phyloP scores from a whole-genome alignment of 192 early-diverging fungal species.

The Gamsiella multidivaricata region DNA sequence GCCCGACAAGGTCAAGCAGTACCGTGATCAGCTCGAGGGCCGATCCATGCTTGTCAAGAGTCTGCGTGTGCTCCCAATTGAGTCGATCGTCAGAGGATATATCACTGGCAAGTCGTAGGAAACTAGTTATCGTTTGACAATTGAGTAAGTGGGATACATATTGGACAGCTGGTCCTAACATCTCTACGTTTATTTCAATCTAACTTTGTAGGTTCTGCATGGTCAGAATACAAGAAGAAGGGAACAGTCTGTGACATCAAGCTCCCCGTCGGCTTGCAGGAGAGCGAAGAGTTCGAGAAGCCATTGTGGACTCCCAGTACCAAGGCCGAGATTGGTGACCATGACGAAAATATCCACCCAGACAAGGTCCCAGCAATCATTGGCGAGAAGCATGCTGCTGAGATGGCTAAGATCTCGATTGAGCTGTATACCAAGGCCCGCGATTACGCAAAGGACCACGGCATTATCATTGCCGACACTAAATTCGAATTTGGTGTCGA shows the following conservation, averaged over 20 bases:
- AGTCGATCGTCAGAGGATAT: slow-evolving; percentile 98
- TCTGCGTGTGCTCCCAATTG: slow-evolving; percentile 91
- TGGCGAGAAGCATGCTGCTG: slow-evolving; percentile 79
- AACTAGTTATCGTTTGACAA: too few species aligned
- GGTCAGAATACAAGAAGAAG: slow-evolving; percentile 93
- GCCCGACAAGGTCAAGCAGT: slow-evolving; percentile 88
- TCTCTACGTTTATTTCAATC: background rate
- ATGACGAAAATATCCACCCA: slow-evolving; percentile 99
- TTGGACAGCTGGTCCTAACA: background rate
- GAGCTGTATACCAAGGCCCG: slow-evolving; percentile 89
- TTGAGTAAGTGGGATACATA: too few species aligned
- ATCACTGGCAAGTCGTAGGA: slow-evolving; percentile 74
- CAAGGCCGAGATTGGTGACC: slow-evolving; percentile 98
- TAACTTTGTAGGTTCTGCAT: slow-evolving; percentile 79
- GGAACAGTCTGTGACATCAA: slow-evolving; percentile 94
- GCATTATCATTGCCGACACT: slow-evolving; percentile 99
- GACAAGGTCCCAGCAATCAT: slow-evolving; percentile 86
- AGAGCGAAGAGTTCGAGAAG: slow-evolving; percentile 84
- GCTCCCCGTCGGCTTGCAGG: slow-evolving; percentile 81
- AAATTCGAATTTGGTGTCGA: slow-evolving; percentile 99
- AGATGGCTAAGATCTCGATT: slow-evolving; percentile 80
- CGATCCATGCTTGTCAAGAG: slow-evolving; percentile 93
- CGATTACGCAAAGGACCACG: slow-evolving; percentile 81
- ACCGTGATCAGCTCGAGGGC: slow-evolving; percentile 88
- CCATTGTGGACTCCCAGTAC: slow-evolving; percentile 97